phyloP scores from a whole-genome alignment of 1,284 basidiomycete genomes.

The Papiliotrema terrestris region DNA sequence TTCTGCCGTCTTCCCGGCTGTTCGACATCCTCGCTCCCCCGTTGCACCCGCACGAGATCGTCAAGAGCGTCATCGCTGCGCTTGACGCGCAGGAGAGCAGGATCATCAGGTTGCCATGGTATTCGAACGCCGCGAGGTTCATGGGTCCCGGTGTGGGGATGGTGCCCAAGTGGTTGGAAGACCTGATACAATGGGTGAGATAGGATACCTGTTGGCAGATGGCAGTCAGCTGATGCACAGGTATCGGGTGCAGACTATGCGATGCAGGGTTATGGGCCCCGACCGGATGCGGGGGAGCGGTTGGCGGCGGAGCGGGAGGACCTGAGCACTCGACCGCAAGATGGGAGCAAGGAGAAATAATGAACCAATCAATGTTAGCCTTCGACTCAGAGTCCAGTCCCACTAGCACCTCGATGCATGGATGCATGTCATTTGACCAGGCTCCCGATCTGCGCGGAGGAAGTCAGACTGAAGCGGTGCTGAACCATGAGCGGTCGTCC shows the following conservation, averaged over 20 bases:
- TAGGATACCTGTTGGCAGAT: not conserved
- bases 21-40: constrained; percentile 72
- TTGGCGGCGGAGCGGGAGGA: constrained; percentile 6
- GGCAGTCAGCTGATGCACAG: constrained; percentile 10
- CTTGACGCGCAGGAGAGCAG: constrained; percentile 72
- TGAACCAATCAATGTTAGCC: too few species aligned
- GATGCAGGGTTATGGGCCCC: constrained; percentile 38
- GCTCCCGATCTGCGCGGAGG: too few species aligned
- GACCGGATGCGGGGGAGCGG: constrained; percentile 33
- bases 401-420: too few species aligned
- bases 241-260: constrained; percentile 35
- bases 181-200: constrained; percentile 40
- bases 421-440: too few species aligned
- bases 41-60: constrained; percentile 66
- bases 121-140: constrained; percentile 35
- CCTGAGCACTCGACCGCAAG: not conserved
- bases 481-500: too few species aligned
- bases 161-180: constrained; percentile 35
- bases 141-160: constrained; percentile 29
- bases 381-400: too few species aligned
- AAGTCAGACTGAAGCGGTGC: too few species aligned
- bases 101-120: constrained; percentile 62
- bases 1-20: constrained; percentile 55
- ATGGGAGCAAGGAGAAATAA: too few species aligned
- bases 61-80: constrained; percentile 72